Base-by-base conservation (phyloP, 306 rosid species). In the Castanea crenata region DNA sequence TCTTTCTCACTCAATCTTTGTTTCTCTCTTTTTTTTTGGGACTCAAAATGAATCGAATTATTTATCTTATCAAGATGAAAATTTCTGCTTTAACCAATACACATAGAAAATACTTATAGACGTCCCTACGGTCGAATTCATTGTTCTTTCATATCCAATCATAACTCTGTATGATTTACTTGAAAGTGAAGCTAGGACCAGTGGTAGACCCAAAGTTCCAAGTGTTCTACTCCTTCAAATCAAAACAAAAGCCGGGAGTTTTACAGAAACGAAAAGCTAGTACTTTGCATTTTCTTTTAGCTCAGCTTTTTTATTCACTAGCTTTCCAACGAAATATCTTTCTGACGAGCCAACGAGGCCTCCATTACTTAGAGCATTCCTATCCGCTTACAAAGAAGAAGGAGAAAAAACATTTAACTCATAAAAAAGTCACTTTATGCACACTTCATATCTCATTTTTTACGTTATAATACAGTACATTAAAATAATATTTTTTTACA, bases 81-180 rank as follows among this genome's bases (percentile, higher is more conserved):
- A 58, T 41, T 3, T 65, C 18, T 55, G 25, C 74, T 32, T 84
- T 38, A 61, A 76, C 79, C 77, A 77, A 58, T 58, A 71, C 75
- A 31, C 20, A 12, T 21, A 75, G 14, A 69, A 15, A 78, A 10
- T 41, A 23, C 29, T 68, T 35, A n/a, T 18, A 18, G 9, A 55
- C 34, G 69, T 34, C 41, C 19, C 56, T 32, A 52, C 4, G 55
- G 68, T 54, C 74, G 55, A 70, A 23, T 76, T 58, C 65, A 3
- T 61, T 62, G 78, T 75, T 79, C 63, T 29, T 71, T 80, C 74
- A 68, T 74, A 68, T 80, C 75, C 83, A 78, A 73, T 83, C 51
- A 23, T 54, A 69, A 73, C 25, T 70, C 23, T 15, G 41, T 32
- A 72, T 78, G 54, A 74, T 79, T 87, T 79, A 72, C 85, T 80